Evolutionary conservation across 768 basidiomycete genomes (phyloP), one percentile per base, ranked within the genome.

Genomic region (Ramaria sp.): DNA sequence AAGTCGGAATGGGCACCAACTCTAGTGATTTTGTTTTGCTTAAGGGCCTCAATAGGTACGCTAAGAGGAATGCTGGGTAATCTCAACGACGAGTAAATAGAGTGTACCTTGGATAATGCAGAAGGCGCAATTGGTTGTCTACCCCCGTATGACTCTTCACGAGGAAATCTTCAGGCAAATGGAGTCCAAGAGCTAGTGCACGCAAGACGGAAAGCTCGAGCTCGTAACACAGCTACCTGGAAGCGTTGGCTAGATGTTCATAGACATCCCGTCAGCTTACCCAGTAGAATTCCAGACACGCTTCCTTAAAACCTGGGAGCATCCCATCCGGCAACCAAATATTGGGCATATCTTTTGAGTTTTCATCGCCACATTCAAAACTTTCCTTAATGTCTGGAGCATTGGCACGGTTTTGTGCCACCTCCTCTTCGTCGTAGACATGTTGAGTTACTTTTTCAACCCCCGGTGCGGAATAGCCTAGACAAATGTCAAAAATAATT

Each of bases 91-190:
- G 13, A n/a, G 10, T 32, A 42, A 27, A 48, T 28, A 39, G 42
- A 32, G n/a, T 20, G 18, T 25, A 55, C 53, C 53, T 55, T 12
- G 78, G 79, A 62, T 83, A 82, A 56, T 78, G 78, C 24, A 79
- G 65, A n/a, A 83, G 62, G 4, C 80, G 71, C 13, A 82, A 67
- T 49, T 81, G 78, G 60, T 81, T 79, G 56, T 78, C 74, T 4
- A 69, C 67, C 0, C 59, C 65, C 2, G 67, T 65, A 57, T 81
- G 79, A 42, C 64, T 69, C 20, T 63, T 30, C 1, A 67, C 53
- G 55, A 83, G 75, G 56, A 75, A 76, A 16, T 73, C 72, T 15
- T 63, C 63, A 16, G 73, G 69, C 0, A 74, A 67, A 3, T 73
- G 59, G 10, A 81, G 68, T 1, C 71, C 76, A 3, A 79, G 48